These are phyloP conservation scores for Fusarium incarnatum DNA, from an alignment of 2,329 filamentous ascomycete genomes.

Conservation along the genomic window DNA sequence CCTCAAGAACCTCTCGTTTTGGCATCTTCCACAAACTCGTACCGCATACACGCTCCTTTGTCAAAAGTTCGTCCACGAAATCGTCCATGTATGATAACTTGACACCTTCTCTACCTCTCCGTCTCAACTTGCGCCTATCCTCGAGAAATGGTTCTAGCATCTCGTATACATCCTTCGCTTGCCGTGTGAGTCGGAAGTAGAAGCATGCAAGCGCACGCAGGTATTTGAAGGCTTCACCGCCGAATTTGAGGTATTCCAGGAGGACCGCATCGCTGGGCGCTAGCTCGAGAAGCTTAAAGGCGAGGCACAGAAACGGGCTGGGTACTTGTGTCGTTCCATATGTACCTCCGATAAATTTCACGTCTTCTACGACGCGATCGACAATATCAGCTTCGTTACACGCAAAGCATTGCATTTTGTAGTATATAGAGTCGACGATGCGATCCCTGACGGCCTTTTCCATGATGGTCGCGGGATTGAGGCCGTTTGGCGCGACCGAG, in stretches of 20 bases:
- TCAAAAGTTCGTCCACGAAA: conserved; percentile 92
- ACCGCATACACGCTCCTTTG: conserved; percentile 88
- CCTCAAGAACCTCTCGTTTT: conserved; percentile 83
- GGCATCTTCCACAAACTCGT: conserved; percentile 95
- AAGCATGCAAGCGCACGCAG: conserved; percentile 89
- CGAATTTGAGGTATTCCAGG: conserved; percentile 80
- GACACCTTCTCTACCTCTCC: conserved; percentile 79
- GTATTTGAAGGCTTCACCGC: conserved; percentile 85
- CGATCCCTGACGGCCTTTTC: conserved; percentile 96
- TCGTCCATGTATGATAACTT: conserved; percentile 86
- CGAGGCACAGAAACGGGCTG: conserved; percentile 91
- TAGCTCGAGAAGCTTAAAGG: conserved; percentile 93
- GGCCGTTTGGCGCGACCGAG: conserved; percentile 81
- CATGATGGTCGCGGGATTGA: conserved; percentile 95
- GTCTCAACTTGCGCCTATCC: conserved; percentile 85
- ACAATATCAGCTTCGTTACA: conserved; percentile 87
- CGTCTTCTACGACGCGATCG: conserved; percentile 86
- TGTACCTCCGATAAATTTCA: conserved; percentile 88
- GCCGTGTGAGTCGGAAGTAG: conserved; percentile 90
- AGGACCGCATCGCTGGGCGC: conserved; percentile 83
- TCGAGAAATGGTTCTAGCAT: conserved; percentile 84
- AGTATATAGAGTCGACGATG: conserved; percentile 95
- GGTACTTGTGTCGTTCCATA: conserved; percentile 87
- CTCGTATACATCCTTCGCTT: conserved; percentile 82
- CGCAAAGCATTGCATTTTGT: conserved; percentile 98